A percentile compares a stretch with the other conserved stretches of the same genome.
These are phyloP conservation scores for Oryza longistaminata DNA, from an alignment of 176 grass and related monocot genomes.

Conservation along the genomic window DNA sequence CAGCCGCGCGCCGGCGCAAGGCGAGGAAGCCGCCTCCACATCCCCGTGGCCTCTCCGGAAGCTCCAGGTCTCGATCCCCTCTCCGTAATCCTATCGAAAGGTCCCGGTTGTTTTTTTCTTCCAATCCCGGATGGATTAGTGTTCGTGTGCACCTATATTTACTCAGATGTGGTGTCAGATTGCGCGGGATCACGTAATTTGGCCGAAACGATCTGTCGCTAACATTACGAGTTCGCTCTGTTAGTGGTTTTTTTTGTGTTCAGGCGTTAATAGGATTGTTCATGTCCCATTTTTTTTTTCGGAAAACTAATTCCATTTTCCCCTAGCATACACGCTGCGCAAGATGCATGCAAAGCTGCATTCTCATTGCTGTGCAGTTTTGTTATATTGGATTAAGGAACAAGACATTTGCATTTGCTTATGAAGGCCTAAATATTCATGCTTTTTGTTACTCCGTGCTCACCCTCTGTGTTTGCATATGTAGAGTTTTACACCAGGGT, in stretches of 20 bases:
- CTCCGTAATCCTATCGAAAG: slow-evolving; percentile 6
- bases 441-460: not conserved
- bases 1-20: slow-evolving; percentile 46
- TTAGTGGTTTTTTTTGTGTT: not conserved
- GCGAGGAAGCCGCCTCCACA: slow-evolving; percentile 24
- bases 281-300: slow-evolving; percentile 17
- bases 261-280: not conserved
- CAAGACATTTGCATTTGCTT: slow-evolving; percentile 5
- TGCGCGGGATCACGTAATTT: not conserved
- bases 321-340: not conserved
- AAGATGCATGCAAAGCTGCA: not conserved
- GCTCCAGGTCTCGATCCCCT: slow-evolving; percentile 53
- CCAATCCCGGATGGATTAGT: slow-evolving; percentile 19
- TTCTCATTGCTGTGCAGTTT: not conserved
- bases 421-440: not conserved
- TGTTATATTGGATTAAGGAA: not conserved
- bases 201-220: not conserved
- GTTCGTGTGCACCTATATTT: not conserved
- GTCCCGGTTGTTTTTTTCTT: not conserved
- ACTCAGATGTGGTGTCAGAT: not conserved
- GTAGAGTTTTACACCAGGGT: slow-evolving; percentile 56
- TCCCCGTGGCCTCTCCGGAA: slow-evolving; percentile 67
- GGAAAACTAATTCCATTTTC: not conserved
- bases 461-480: not conserved
- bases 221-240: not conserved